A percentile compares a stretch with the other conserved stretches of the same genome.
Evolutionary conservation across 306 rosid genomes (phyloP).

Genomic region (Dicorynia guianensis): DNA sequence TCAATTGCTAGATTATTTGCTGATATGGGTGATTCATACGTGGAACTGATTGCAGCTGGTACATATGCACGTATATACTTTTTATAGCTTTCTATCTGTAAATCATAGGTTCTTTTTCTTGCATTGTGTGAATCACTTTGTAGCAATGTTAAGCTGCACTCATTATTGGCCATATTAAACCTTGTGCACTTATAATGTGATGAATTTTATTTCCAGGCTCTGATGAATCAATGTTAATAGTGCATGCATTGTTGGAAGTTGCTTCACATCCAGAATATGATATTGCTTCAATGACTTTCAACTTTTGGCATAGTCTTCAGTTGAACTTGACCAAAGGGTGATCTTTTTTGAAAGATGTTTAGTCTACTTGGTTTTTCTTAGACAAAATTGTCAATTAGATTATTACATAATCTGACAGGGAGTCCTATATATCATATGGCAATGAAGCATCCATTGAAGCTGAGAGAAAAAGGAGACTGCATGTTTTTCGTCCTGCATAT

Average conservation of each 20-base stretch:
- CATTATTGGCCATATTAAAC: conserved; percentile 31
- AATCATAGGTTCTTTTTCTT: conserved; percentile 44
- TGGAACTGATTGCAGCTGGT: conserved; percentile 94
- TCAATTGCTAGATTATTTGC: conserved; percentile 98
- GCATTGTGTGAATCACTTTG: conserved; percentile 33
- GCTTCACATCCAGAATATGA: conserved; percentile 95
- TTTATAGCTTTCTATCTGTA: conserved; percentile 18
- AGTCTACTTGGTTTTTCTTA: conserved; percentile 25
- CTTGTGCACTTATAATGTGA: conserved; percentile 39
- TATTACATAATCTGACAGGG: conserved; percentile 64
- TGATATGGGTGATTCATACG: conserved; percentile 99
- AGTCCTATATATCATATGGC: conserved; percentile 69
- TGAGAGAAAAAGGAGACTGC: conserved; percentile 91
- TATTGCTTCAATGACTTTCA: conserved; percentile 94
- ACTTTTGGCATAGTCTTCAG: conserved; percentile 99
- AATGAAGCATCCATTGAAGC: conserved; percentile 78
- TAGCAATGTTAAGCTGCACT: conserved; percentile 14
- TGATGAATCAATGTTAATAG: conserved; percentile 88
- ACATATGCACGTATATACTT: conserved; percentile 22
- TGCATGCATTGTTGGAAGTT: conserved; percentile 96
- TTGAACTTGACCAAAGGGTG: conserved; percentile 88
- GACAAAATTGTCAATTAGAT: conserved; percentile 40
- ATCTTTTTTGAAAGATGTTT: conserved; percentile 7
- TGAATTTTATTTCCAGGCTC: conserved; percentile 64
- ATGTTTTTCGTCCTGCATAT: conserved; percentile 81